These are phyloP conservation scores for Puccinia coronata DNA, from an alignment of 1,284 basidiomycete genomes.

Conservation along the genomic window DNA sequence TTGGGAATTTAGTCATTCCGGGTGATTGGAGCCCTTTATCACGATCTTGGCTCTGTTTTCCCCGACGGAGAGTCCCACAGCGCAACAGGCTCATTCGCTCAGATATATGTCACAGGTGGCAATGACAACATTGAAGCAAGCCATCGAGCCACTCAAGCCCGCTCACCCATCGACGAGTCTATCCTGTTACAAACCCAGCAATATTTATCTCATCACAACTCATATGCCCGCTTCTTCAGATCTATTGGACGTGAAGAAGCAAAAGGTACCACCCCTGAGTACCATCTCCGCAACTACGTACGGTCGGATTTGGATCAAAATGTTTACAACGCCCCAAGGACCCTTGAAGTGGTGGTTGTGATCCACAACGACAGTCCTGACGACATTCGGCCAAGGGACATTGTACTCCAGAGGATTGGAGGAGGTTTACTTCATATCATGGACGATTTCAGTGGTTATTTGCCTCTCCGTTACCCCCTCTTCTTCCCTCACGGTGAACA, in stretches of 20 bases:
- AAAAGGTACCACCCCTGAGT: not conserved
- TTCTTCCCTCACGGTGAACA: constrained; percentile 29
- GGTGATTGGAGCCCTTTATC: not conserved
- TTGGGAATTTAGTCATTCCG: not conserved
- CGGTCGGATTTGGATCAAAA: not conserved
- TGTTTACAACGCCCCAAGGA: not conserved
- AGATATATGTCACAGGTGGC: constrained; percentile 11
- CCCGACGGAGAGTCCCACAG: not conserved
- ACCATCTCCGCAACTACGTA: not conserved
- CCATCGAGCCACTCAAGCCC: not conserved
- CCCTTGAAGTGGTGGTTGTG: not conserved
- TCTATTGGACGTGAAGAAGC: not conserved
- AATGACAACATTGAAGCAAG: not conserved
- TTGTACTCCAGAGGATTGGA: not conserved
- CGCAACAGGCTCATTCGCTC: not conserved
- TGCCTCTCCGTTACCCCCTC: constrained; percentile 7
- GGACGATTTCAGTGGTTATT: constrained; percentile 7
- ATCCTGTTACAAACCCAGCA: not conserved
- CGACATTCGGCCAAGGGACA: not conserved
- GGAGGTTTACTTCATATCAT: not conserved
- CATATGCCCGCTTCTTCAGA: not conserved
- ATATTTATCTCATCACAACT: not conserved
- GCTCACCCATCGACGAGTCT: not conserved
- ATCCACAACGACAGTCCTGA: not conserved
- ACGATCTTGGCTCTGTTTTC: constrained; percentile 2